Evolutionary conservation across 805 yeast genomes (phyloP), one percentile per base, ranked within the genome.

Genomic region (Candida dajiaensis): DNA sequence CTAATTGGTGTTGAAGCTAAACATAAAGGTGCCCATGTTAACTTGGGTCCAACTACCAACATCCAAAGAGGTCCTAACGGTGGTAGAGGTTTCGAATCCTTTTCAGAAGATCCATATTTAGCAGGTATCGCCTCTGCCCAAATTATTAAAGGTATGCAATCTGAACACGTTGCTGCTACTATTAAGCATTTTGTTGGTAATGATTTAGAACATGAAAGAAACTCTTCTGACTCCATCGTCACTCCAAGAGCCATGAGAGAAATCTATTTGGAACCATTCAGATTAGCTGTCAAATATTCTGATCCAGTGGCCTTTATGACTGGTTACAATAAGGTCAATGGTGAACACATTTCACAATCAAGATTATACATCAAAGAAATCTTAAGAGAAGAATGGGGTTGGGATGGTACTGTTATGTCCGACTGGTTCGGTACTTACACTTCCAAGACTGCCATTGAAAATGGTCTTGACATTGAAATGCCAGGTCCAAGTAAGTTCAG

Each of bases 381-480:
- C 23, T 62, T 80, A 50, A 63, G 83, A 44, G 55, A 67, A 5
- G 84, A 80, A 57, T 80, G 83, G 83, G 68, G 68, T 2, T 80
- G 70, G 64, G 61, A 73, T 3, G 85, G 85, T 26, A 54, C 71
- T 43, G 61, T 72, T 18, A 77, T 80, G 80, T 73, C 80, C 18
- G 86, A 80, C 61, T 80, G 85, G 85, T 71, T 60, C 51, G 86
- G 85, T n/a, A 69, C 71, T 15, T 78, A 74, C 56, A 68, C 80
- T 13, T 66, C 67, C 28, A 65, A 63, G 29, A 72, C 66, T 37
- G 58, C 81, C 8, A 58, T 80, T 35, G 69, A 72, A 25, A 77
- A 78, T 20, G 85, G 85, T 3, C 64, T 80, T 46, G 81, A 78
- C 58, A 61, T 81, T 52, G 85, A 81, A 58, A 78, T 78, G 82